Evolutionary conservation across 2,329 filamentous ascomycete species (phyloP).

Genomic region (Claviceps sp.): DNA sequence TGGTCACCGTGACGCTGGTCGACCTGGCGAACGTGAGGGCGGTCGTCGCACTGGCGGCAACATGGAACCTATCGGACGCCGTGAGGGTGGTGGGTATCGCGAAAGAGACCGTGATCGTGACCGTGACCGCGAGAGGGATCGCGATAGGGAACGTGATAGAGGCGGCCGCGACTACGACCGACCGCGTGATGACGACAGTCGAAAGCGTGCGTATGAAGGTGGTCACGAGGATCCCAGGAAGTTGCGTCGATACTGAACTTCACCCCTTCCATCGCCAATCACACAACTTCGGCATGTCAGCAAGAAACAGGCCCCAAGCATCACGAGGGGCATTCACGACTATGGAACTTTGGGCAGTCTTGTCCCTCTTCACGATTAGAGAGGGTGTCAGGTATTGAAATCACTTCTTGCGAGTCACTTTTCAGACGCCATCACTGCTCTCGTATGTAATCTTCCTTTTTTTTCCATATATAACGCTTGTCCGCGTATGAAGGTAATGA

Average conservation of each 20-base stretch:
- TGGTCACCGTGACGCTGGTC: slow-evolving; percentile 29
- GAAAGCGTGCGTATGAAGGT: slow-evolving; percentile 63
- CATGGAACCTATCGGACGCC: slow-evolving; percentile 65
- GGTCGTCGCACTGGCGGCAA: slow-evolving; percentile 57
- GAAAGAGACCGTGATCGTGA: slow-evolving; percentile 39
- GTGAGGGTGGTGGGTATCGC: slow-evolving; percentile 45
- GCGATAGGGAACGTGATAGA: slow-evolving; percentile 17
- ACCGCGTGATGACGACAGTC: slow-evolving; percentile 42
- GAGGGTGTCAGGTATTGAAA: neutral
- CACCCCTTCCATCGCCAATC: neutral
- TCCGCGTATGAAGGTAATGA: slow-evolving; percentile 2
- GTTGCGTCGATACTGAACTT: slow-evolving; percentile 45
- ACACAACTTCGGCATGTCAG: neutral
- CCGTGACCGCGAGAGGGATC: slow-evolving; percentile 30
- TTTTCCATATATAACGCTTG: neutral
- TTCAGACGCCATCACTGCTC: neutral
- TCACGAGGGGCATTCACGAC: neutral
- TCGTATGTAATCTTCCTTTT: neutral
- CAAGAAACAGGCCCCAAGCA: neutral
- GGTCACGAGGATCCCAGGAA: slow-evolving; percentile 67
- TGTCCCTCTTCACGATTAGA: neutral
- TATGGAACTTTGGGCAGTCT: neutral
- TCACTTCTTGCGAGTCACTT: neutral
- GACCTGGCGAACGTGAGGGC: slow-evolving; percentile 20
- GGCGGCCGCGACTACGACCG: slow-evolving; percentile 32